A percentile compares a stretch with the other conserved stretches of the same genome.
phyloP scores from a whole-genome alignment of 805 yeast genomes.

The Ogataea dorogensis region DNA sequence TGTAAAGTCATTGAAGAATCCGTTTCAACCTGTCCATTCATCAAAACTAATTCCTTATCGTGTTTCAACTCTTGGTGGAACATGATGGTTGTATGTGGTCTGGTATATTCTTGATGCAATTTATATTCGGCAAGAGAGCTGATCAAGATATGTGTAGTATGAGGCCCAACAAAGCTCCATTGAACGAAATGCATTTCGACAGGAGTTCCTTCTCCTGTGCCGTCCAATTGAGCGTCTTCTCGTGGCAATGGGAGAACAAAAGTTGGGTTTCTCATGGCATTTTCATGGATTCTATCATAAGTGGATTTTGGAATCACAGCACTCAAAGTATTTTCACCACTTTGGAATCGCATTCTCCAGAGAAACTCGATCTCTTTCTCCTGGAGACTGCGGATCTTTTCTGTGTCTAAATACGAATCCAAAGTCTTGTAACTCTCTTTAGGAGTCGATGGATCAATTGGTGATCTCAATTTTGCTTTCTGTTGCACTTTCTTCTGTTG shows the following conservation, averaged over 20 bases:
- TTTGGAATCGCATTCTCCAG: conserved; percentile 86
- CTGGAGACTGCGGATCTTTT: conserved; percentile 58
- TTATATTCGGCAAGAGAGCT: conserved; percentile 92
- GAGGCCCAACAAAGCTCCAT: conserved; percentile 85
- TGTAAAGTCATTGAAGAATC: conserved; percentile 64
- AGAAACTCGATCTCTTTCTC: conserved; percentile 69
- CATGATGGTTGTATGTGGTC: conserved; percentile 89
- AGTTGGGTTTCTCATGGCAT: conserved; percentile 72
- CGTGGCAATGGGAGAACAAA: conserved; percentile 91
- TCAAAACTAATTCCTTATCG: conserved; percentile 63
- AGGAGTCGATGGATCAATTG: conserved; percentile 38
- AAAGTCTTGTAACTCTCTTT: conserved; percentile 65
- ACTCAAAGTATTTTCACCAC: conserved; percentile 55
- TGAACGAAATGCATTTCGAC: conserved; percentile 89
- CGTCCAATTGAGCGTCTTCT: conserved; percentile 42
- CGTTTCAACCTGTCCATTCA: conserved; percentile 82
- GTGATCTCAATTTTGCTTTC: conserved; percentile 31
- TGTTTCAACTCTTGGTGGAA: conserved; percentile 76
- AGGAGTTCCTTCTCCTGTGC: conserved; percentile 30
- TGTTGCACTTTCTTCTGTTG: conserved; percentile 19
- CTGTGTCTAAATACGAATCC: conserved; percentile 66
- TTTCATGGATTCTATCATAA: conserved; percentile 60
- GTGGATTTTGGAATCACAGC: conserved; percentile 60
- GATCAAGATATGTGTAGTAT: conserved; percentile 83
- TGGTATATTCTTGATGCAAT: conserved; percentile 85